Evolutionary conservation across 192 early-diverging fungal species (phyloP).

Genomic region (Thamnidium elegans): DNA sequence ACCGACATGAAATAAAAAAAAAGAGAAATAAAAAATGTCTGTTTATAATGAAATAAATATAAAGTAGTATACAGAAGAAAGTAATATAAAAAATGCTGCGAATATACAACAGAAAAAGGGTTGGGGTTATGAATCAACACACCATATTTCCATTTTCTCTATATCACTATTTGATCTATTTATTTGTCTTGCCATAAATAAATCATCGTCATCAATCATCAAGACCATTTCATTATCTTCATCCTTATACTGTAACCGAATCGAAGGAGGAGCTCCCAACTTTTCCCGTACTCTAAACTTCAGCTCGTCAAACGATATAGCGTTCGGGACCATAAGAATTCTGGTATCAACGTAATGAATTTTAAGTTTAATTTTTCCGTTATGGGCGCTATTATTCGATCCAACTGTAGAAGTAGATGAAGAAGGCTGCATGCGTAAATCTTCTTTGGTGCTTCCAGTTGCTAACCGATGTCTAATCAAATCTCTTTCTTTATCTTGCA

Average conservation of each 20-base stretch:
- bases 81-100: too few relatives aligned
- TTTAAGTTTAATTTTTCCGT: conserved; percentile 56
- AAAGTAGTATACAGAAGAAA: too few relatives aligned
- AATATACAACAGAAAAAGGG: too few relatives aligned
- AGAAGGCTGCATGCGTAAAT: conserved; percentile 12
- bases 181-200: conserved; percentile 66
- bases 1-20: too few relatives aligned
- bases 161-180: conserved; percentile 43
- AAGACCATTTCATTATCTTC: conserved; percentile 82
- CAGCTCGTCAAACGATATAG: conserved; percentile 53
- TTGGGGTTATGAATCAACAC: conserved; percentile 19
- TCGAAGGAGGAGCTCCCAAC: conserved; percentile 43
- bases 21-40: too few relatives aligned
- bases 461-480: conserved; percentile 11
- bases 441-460: not conserved
- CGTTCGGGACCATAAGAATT: conserved; percentile 54
- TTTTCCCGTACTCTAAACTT: conserved; percentile 55
- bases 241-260: conserved; percentile 81
- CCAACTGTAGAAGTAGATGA: conserved; percentile 18
- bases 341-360: conserved; percentile 66
- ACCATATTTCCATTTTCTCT: conserved; percentile 61
- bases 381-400: conserved; percentile 3
- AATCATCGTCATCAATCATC: conserved; percentile 91
- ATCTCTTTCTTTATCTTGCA: conserved; percentile 22
- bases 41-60: too few relatives aligned